Percentiles rank a stretch among this genome's conserved stretches.
Conservation (phyloP, 2,329 filamentous ascomycete genomes). For the Hypocreales sp. region DNA sequence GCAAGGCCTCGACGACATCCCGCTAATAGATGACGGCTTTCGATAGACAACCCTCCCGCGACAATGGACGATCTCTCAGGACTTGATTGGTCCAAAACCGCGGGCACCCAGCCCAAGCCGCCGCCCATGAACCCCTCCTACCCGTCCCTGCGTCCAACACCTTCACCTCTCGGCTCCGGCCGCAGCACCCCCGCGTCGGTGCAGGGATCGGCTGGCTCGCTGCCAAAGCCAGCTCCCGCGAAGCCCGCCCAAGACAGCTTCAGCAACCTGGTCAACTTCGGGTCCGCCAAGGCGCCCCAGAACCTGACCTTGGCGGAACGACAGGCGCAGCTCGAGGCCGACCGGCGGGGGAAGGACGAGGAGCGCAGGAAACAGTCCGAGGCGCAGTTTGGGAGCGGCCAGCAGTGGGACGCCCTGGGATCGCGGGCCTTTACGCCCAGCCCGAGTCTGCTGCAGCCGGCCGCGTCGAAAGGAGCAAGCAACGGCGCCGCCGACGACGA, state of each 20-base stretch:
- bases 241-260: conserved; percentile 58
- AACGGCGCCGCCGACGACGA: conserved; percentile 24
- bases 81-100: conserved; percentile 40
- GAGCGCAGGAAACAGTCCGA: conserved; percentile 58
- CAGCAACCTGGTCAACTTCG: conserved; percentile 55
- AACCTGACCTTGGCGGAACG: conserved; percentile 69
- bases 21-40: conserved; percentile 11
- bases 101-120: conserved; percentile 16
- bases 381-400: conserved; percentile 59
- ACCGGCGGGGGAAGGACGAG: conserved; percentile 58
- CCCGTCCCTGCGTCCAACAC: conserved; percentile 36
- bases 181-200: conserved; percentile 39
- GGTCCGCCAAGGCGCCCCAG: conserved; percentile 39
- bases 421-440: conserved; percentile 29
- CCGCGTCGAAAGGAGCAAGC: conserved; percentile 5
- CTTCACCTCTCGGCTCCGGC: conserved; percentile 38
- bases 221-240: conserved; percentile 25
- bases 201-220: conserved; percentile 27
- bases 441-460: conserved; percentile 10
- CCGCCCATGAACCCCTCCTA: conserved; percentile 29
- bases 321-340: conserved; percentile 48
- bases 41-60: conserved; percentile 7
- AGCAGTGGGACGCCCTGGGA: conserved; percentile 63
- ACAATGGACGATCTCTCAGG: conserved; percentile 48
- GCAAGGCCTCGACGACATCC: conserved; percentile 7